These are phyloP conservation scores for Cryomyces antarcticus DNA, from an alignment of 495 filamentous ascomycete genomes.

Conservation along the genomic window DNA sequence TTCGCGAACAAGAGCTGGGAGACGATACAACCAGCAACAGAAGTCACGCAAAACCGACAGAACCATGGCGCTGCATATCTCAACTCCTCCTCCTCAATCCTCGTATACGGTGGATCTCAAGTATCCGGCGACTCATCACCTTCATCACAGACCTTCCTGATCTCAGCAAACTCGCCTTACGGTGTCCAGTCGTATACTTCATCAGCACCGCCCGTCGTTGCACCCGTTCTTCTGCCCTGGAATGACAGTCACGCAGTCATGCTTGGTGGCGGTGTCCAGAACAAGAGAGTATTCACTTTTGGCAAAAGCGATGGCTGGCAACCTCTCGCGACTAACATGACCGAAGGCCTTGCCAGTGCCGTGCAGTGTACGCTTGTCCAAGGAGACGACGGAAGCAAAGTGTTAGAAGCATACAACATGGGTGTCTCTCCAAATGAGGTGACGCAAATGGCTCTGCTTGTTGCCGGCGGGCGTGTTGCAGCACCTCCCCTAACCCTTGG, in stretches of 20 bases:
- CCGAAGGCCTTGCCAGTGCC: slow-evolving; percentile 28
- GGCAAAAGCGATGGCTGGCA: slow-evolving; percentile 37
- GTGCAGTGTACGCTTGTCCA: slow-evolving; percentile 42
- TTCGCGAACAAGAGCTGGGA: slow-evolving; percentile 65
- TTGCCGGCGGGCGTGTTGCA: slow-evolving; percentile 22
- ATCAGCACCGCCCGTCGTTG: slow-evolving; percentile 37
- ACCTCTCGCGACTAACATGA: slow-evolving; percentile 38
- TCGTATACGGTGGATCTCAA: slow-evolving; percentile 63
- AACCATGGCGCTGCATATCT: slow-evolving; percentile 64
- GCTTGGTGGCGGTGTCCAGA: slow-evolving; percentile 49
- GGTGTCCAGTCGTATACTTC: slow-evolving; percentile 27
- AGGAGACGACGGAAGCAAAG: slow-evolving; percentile 59
- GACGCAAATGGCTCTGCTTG: slow-evolving; percentile 38
- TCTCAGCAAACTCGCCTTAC: slow-evolving; percentile 41
- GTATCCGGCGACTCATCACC: slow-evolving; percentile 7
- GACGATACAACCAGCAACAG: slow-evolving; percentile 29
- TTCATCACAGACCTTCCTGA: slow-evolving; percentile 57
- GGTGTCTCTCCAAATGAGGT: slow-evolving; percentile 57
- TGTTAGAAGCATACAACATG: slow-evolving; percentile 69
- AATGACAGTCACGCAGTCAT: slow-evolving; percentile 48
- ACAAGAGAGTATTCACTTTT: slow-evolving; percentile 49
- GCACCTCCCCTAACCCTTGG: slow-evolving; percentile 20
- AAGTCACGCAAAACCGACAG: slow-evolving; percentile 44
- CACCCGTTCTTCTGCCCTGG: slow-evolving; percentile 62
- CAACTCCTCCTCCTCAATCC: slow-evolving; percentile 43